These are phyloP conservation scores for Thermoascus crustaceus DNA, from an alignment of 2,329 filamentous ascomycete genomes.

Conservation along the genomic window DNA sequence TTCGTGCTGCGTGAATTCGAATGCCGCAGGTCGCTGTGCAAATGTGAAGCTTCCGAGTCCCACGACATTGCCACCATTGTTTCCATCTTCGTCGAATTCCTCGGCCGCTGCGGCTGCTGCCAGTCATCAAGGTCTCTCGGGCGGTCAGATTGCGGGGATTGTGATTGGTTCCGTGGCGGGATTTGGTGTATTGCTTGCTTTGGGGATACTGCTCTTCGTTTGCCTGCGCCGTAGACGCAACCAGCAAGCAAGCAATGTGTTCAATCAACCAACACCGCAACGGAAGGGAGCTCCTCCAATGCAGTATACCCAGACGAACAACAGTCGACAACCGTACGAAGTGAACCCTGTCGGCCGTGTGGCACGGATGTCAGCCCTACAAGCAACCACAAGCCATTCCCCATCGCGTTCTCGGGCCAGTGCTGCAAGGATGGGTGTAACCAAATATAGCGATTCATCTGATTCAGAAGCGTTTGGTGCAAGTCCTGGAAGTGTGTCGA, in stretches of 20 bases:
- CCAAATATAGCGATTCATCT: constrained; percentile 44
- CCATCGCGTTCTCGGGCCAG: constrained; percentile 47
- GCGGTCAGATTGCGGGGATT: constrained; percentile 25
- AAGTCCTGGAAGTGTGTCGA: constrained; percentile 62
- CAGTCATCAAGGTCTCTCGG: constrained; percentile 53
- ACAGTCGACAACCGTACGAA: constrained; percentile 51
- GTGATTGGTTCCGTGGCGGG: constrained; percentile 59
- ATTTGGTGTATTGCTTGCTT: constrained; percentile 57
- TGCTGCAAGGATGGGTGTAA: constrained; percentile 39
- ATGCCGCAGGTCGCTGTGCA: constrained; percentile 64
- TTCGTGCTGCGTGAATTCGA: constrained; percentile 81
- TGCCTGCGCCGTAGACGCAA: constrained; percentile 50
- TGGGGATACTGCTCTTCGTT: constrained; percentile 54
- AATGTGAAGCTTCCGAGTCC: constrained; percentile 66
- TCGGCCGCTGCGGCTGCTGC: constrained; percentile 47
- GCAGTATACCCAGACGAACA: constrained; percentile 33
- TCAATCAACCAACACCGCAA: constrained; percentile 80
- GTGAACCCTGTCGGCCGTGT: constrained; percentile 81
- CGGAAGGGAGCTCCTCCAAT: constrained; percentile 35
- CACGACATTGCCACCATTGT: constrained; percentile 53
- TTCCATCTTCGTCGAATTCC: constrained; percentile 57
- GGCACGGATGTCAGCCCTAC: constrained; percentile 89
- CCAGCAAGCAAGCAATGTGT: constrained; percentile 61
- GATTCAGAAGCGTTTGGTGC: constrained; percentile 62
- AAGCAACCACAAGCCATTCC: constrained; percentile 60